phyloP scores from a whole-genome alignment of 148 eudicot species.

The Vaccinium myrtillus region DNA sequence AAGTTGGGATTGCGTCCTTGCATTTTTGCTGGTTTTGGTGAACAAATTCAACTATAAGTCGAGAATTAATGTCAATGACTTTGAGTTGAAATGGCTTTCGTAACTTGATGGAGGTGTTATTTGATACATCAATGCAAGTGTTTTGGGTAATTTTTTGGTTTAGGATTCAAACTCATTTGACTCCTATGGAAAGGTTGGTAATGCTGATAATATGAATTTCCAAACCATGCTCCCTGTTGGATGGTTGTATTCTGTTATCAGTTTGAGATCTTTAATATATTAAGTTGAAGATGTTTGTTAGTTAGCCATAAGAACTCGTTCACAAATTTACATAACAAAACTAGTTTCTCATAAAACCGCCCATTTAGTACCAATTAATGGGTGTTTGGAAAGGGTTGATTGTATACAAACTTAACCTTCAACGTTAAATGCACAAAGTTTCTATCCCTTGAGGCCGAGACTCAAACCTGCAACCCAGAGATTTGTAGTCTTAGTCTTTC shows the following conservation, averaged over 20 bases:
- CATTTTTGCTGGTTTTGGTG: background rate
- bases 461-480: background rate
- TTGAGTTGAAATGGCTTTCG: background rate
- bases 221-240: background rate
- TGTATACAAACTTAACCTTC: background rate
- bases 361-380: background rate
- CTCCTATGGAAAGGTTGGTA: background rate
- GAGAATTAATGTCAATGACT: background rate
- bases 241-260: background rate
- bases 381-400: background rate
- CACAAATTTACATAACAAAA: background rate
- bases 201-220: background rate
- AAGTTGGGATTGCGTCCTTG: background rate
- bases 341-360: background rate
- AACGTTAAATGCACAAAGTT: background rate
- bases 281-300: background rate
- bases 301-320: background rate
- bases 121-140: background rate
- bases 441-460: background rate
- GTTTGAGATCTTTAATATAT: background rate
- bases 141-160: background rate
- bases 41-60: background rate
- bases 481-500: background rate
- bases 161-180: background rate
- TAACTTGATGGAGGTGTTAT: constrained; percentile 1